Conservation (phyloP, 106 monocot species). For the Dendrobium officinale region DNA sequence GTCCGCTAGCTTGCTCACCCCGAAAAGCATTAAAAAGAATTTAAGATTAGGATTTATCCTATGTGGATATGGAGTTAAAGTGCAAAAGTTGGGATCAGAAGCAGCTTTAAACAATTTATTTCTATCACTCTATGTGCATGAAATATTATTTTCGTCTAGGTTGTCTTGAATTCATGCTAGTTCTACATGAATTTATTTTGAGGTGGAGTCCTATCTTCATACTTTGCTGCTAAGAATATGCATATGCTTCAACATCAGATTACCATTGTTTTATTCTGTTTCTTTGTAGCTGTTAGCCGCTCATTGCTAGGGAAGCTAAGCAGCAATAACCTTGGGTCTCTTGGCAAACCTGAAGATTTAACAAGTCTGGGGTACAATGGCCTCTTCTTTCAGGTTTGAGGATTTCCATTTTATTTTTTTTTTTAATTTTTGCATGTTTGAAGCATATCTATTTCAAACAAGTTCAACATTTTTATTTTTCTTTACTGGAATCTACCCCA, state of each 20-base stretch:
- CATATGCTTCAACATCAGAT: not conserved
- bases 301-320: conserved; percentile 33
- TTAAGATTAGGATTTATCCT: not conserved
- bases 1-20: not conserved
- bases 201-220: not conserved
- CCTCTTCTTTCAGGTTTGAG: conserved; percentile 42
- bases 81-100: not conserved
- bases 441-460: not conserved
- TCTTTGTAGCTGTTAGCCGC: conserved; percentile 20
- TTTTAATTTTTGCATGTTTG: not conserved
- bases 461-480: not conserved
- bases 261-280: not conserved
- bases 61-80: not conserved
- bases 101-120: not conserved
- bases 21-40: not conserved
- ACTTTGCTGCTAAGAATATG: not conserved
- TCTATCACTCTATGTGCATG: not conserved
- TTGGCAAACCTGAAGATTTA: conserved; percentile 11
- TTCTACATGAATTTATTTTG: not conserved
- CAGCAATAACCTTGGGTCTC: conserved; percentile 22
- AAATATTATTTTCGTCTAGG: not conserved
- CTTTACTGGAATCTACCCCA: too few species aligned
- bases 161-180: not conserved
- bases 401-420: not conserved
- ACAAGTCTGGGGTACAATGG: conserved; percentile 7